Percentiles rank a stretch among this genome's conserved stretches.
These are phyloP conservation scores for Cutaneotrichosporon sp. DNA, from an alignment of 1,284 basidiomycete species.

Conservation along the genomic window DNA sequence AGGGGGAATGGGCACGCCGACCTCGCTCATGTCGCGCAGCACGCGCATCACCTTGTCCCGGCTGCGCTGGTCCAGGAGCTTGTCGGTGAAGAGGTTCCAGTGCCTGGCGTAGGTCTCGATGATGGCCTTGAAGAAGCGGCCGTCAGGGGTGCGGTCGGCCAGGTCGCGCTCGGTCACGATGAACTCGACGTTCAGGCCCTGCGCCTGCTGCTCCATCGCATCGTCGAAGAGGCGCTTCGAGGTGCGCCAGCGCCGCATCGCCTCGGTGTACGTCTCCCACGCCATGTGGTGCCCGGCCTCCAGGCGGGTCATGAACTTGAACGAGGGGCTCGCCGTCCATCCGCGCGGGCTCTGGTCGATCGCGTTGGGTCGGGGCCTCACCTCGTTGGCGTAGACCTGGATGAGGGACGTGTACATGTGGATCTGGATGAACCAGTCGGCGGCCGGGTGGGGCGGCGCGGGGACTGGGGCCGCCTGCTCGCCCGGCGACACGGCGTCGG, in stretches of 20 bases:
- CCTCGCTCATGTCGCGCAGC: slow-evolving; percentile 12
- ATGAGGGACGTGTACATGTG: slow-evolving; percentile 37
- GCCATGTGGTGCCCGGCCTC: slow-evolving; percentile 18
- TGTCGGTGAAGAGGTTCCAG: slow-evolving; percentile 8
- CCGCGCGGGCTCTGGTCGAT: slow-evolving; percentile 3
- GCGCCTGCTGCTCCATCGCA: neutral
- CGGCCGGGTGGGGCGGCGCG: neutral
- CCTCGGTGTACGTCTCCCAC: neutral
- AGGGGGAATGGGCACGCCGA: slow-evolving; percentile 11
- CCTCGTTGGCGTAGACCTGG: slow-evolving; percentile 23
- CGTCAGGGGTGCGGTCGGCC: slow-evolving; percentile 15
- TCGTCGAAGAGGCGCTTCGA: neutral
- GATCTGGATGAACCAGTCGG: slow-evolving; percentile 26
- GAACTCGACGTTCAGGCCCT: neutral
- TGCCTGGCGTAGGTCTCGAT: slow-evolving; percentile 15
- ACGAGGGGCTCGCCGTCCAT: neutral
- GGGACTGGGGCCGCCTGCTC: no score
- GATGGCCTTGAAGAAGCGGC: slow-evolving; percentile 28
- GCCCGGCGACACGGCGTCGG: no score
- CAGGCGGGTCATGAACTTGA: slow-evolving; percentile 2
- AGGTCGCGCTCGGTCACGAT: neutral
- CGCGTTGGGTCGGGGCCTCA: slow-evolving; percentile 12
- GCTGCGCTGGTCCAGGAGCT: neutral
- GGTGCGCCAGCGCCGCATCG: slow-evolving; percentile 1
- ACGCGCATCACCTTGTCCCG: slow-evolving; percentile 1